Conservation (phyloP, 352 stramenopile species). For the Pythium rishiriense region DNA sequence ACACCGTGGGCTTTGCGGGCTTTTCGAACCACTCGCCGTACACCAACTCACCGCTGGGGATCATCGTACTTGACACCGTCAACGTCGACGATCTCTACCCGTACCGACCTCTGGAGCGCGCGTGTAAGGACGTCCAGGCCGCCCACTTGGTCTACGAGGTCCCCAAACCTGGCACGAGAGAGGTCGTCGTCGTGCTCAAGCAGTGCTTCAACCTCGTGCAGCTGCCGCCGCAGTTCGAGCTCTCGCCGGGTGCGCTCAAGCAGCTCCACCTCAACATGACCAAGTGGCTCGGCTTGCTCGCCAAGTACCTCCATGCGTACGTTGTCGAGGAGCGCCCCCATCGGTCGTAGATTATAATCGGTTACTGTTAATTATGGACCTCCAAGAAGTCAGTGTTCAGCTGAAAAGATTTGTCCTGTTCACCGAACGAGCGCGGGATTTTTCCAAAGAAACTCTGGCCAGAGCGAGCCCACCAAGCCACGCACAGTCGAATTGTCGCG, state of each 20-base stretch:
- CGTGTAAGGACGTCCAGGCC: constrained; percentile 8
- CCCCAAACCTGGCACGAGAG: neutral
- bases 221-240: constrained; percentile 4
- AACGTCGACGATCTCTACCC: constrained; percentile 49
- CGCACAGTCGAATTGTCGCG: too few relatives aligned
- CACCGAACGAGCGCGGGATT: too few relatives aligned
- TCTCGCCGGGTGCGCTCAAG: too few relatives aligned
- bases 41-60: constrained; percentile 20
- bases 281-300: neutral
- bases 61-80: constrained; percentile 39
- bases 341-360: too few relatives aligned
- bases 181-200: neutral
- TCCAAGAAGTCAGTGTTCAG: too few relatives aligned
- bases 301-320: neutral
- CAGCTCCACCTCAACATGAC: too few relatives aligned
- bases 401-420: too few relatives aligned
- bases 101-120: constrained; percentile 29
- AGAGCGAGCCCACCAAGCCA: too few relatives aligned
- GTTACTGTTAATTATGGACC: too few relatives aligned
- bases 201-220: neutral
- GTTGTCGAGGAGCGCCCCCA: too few relatives aligned
- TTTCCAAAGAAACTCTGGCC: too few relatives aligned
- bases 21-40: constrained; percentile 28
- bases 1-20: constrained; percentile 27
- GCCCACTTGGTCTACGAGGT: neutral